phyloP scores from a whole-genome alignment of 495 filamentous ascomycete genomes.

The Pyronema domesticum region DNA sequence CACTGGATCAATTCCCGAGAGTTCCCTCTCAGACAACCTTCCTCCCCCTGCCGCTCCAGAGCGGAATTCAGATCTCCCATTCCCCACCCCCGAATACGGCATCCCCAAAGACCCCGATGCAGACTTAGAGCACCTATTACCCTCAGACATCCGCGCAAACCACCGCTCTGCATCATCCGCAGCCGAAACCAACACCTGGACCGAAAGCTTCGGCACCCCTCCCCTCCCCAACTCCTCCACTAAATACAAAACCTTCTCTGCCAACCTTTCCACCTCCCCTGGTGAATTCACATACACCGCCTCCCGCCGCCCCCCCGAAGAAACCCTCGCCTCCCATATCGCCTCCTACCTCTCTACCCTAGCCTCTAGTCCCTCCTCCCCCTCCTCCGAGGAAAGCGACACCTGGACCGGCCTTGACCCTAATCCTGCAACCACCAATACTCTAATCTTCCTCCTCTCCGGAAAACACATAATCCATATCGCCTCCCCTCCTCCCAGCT shows the following conservation, averaged over 20 bases:
- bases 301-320: neutral
- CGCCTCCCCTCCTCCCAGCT: neutral
- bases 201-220: slow-evolving; percentile 1
- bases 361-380: neutral
- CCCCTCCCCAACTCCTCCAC: neutral
- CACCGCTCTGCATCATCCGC: neutral
- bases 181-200: neutral
- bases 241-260: neutral
- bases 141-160: neutral
- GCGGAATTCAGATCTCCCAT: too few species aligned
- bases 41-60: too few species aligned
- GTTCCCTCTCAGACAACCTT: too few species aligned
- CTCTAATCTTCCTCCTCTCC: neutral
- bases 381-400: neutral
- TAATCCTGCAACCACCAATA: neutral
- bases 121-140: neutral
- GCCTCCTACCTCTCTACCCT: neutral
- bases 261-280: neutral
- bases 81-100: too few species aligned
- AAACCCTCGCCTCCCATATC: neutral
- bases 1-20: too few species aligned
- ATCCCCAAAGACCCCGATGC: neutral
- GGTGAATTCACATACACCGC: neutral
- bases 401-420: neutral
- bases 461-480: neutral